These are phyloP conservation scores for Melaleuca quinquenervia DNA, from an alignment of 345 rosid species.

Conservation along the genomic window DNA sequence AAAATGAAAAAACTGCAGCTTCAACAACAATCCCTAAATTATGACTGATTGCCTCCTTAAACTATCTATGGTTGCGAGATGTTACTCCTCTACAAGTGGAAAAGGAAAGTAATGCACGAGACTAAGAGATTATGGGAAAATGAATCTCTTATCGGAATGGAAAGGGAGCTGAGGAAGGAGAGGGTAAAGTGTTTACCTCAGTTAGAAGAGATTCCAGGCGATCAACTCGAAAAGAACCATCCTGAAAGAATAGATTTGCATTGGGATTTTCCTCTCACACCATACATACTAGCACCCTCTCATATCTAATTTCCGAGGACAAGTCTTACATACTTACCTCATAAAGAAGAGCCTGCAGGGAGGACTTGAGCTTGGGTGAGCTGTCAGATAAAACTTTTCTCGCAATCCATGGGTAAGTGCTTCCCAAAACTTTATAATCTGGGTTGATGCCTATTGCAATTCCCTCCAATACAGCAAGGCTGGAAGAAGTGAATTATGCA, in stretches of 20 bases:
- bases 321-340: slow-evolving; percentile 30
- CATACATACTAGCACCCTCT: neutral
- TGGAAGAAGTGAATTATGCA: slow-evolving; percentile 12
- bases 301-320: neutral
- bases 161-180: neutral
- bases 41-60: neutral
- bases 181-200: slow-evolving; percentile 45
- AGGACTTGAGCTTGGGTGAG: slow-evolving; percentile 73
- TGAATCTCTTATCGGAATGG: neutral
- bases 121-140: neutral
- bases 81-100: neutral
- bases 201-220: slow-evolving; percentile 77
- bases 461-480: slow-evolving; percentile 96
- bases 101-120: neutral
- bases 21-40: neutral
- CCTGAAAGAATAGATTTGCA: slow-evolving; percentile 28
- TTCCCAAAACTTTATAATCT: slow-evolving; percentile 86
- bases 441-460: slow-evolving; percentile 73
- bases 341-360: slow-evolving; percentile 69
- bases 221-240: slow-evolving; percentile 84
- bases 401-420: slow-evolving; percentile 99
- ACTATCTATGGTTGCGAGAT: neutral
- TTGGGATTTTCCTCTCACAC: neutral
- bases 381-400: slow-evolving; percentile 76
- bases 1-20: neutral